phyloP scores from a whole-genome alignment of 2,329 filamentous ascomycete species.

The Diaporthe sp. region DNA sequence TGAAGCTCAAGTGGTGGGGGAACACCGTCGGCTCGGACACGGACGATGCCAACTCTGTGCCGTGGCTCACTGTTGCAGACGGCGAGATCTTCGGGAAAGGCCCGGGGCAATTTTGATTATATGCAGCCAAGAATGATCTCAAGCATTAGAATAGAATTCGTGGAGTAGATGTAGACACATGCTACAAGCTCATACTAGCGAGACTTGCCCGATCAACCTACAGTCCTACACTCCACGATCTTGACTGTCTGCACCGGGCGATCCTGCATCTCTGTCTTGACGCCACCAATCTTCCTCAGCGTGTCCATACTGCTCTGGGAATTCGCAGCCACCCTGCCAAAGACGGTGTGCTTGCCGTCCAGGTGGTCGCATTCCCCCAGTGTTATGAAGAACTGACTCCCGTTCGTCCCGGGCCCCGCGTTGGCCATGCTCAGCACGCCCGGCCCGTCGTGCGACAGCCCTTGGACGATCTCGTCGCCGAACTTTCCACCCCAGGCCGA shows the following conservation, averaged over 20 bases:
- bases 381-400: slow-evolving; percentile 97
- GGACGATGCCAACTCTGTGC: slow-evolving; percentile 46
- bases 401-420: slow-evolving; percentile 90
- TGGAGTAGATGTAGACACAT: neutral
- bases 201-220: neutral
- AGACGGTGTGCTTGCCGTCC: slow-evolving; percentile 94
- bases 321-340: slow-evolving; percentile 76
- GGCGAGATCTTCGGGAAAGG: slow-evolving; percentile 46
- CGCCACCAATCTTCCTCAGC: slow-evolving; percentile 20
- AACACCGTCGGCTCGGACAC: slow-evolving; percentile 48
- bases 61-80: slow-evolving; percentile 43
- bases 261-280: slow-evolving; percentile 25
- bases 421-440: slow-evolving; percentile 96
- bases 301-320: slow-evolving; percentile 16
- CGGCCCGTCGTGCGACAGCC: slow-evolving; percentile 78
- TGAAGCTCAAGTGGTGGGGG: slow-evolving; percentile 47
- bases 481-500: slow-evolving; percentile 92
- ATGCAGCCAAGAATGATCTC: too few relatives aligned
- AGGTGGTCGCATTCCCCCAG: slow-evolving; percentile 87
- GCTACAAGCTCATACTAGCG: too few relatives aligned
- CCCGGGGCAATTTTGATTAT: slow-evolving; percentile 42
- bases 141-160: neutral
- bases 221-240: slow-evolving; percentile 20
- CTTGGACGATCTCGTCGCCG: slow-evolving; percentile 89
- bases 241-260: slow-evolving; percentile 25